Evolutionary conservation across 1,284 basidiomycete species (phyloP).

Genomic region (Athelia sp.): DNA sequence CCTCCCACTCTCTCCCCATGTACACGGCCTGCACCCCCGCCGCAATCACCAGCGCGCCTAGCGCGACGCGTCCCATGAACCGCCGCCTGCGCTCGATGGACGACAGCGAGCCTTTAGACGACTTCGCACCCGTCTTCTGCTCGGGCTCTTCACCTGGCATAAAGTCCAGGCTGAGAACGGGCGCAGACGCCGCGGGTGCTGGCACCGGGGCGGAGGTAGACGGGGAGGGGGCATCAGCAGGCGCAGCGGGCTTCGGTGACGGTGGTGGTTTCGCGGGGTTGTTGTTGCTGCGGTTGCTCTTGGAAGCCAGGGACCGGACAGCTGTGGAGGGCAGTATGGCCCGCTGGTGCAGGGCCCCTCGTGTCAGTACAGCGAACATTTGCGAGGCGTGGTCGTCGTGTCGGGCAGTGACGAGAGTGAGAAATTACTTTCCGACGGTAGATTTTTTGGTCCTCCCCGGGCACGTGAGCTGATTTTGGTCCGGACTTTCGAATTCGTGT

Average conservation of each 20-base stretch:
- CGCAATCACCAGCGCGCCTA: conserved; percentile 50
- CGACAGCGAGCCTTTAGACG: conserved; percentile 66
- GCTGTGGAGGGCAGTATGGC: no score
- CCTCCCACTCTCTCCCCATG: conserved; percentile 61
- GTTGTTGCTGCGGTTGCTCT: background rate
- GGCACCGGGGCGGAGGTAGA: background rate
- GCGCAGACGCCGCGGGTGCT: background rate
- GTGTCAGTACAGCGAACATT: no score
- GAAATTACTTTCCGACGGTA: no score
- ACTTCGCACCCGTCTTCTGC: conserved; percentile 62
- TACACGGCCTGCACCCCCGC: conserved; percentile 40
- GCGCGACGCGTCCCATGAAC: conserved; percentile 45
- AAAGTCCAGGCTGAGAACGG: conserved; percentile 49
- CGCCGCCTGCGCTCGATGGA: conserved; percentile 67
- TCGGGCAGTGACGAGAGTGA: no score
- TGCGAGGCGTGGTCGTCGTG: no score
- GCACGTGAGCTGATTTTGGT: no score
- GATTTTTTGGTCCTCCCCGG: no score
- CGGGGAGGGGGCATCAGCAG: background rate
- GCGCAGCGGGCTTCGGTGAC: background rate
- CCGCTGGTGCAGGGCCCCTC: no score
- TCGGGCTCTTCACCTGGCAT: conserved; percentile 37
- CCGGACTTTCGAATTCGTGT: no score
- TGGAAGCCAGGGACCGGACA: no score
- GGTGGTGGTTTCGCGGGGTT: background rate